These are phyloP conservation scores for Passalora sequoiae DNA, from an alignment of 2,329 filamentous ascomycete genomes.

Conservation along the genomic window DNA sequence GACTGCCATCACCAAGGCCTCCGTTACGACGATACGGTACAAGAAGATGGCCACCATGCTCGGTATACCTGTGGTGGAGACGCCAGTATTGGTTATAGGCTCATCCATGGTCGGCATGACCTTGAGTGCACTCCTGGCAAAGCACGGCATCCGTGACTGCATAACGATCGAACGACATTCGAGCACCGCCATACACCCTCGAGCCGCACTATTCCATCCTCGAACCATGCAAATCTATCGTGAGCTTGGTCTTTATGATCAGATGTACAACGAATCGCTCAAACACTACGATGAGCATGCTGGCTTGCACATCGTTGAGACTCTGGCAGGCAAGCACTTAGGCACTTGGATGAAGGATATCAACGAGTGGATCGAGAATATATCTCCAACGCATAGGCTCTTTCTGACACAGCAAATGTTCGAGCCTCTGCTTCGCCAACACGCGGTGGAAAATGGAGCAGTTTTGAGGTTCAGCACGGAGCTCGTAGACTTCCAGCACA, in stretches of 20 bases:
- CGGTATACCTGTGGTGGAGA: not conserved
- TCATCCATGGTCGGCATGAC: constrained; percentile 24
- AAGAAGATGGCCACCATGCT: not conserved
- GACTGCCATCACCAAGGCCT: no score
- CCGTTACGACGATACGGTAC: no score
- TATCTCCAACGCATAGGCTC: constrained; percentile 17
- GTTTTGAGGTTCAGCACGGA: constrained; percentile 16
- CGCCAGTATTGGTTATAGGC: constrained; percentile 23
- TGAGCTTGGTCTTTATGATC: constrained; percentile 23
- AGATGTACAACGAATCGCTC: constrained; percentile 16
- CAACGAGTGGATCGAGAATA: constrained; percentile 20
- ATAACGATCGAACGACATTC: constrained; percentile 22
- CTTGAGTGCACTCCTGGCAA: constrained; percentile 20
- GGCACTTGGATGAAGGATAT: constrained; percentile 21
- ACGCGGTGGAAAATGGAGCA: constrained; percentile 18
- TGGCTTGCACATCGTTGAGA: constrained; percentile 21
- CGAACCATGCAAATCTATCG: constrained; percentile 24
- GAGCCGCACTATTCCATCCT: constrained; percentile 22
- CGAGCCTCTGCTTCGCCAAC: constrained; percentile 21
- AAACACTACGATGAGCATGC: constrained; percentile 24
- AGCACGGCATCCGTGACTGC: constrained; percentile 19
- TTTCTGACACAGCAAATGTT: constrained; percentile 27
- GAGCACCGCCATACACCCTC: constrained; percentile 24
- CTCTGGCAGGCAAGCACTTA: constrained; percentile 18
- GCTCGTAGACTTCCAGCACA: constrained; percentile 19